Evolutionary conservation across 163 green algal genomes (phyloP).

Genomic region (Chlamydomonas reinhardtii): DNA sequence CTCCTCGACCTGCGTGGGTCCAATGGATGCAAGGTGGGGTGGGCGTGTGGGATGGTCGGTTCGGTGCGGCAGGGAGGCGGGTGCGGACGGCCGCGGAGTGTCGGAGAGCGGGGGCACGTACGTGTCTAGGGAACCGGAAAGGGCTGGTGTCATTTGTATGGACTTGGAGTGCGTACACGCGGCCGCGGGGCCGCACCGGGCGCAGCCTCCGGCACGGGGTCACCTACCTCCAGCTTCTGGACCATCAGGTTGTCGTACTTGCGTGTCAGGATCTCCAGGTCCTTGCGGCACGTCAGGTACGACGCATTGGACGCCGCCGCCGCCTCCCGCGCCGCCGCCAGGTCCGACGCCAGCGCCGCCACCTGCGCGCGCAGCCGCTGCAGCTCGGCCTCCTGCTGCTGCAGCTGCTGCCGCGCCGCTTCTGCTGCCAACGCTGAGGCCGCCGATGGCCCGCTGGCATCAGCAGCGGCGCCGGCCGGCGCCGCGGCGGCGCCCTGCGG

Average conservation of each 20-base stretch:
- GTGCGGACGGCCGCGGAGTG: too few species aligned
- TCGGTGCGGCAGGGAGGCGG: too few species aligned
- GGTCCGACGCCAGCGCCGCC: neutral
- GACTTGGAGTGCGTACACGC: too few species aligned
- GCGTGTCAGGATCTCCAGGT: conserved; percentile 5
- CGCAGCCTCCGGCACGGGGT: too few species aligned
- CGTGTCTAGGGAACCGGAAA: too few species aligned
- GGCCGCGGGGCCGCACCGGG: too few species aligned
- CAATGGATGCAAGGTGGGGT: too few species aligned
- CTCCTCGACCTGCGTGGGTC: neutral
- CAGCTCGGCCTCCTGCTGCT: neutral
- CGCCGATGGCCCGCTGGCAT: too few species aligned
- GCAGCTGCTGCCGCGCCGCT: neutral
- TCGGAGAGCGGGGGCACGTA: too few species aligned
- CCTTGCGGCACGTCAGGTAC: conserved; percentile 13
- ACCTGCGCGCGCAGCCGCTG: neutral
- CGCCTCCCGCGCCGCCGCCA: neutral
- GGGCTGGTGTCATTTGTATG: too few species aligned
- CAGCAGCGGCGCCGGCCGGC: too few species aligned
- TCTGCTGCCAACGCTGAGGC: neutral
- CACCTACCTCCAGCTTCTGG: conserved; percentile 25
- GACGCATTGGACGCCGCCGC: neutral
- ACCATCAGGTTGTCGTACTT: conserved; percentile 46
- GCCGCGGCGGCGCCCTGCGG: neutral
- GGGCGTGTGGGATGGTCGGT: too few species aligned